These are phyloP conservation scores for Xylaria bambusicola DNA, from an alignment of 495 filamentous ascomycete species.

Conservation along the genomic window DNA sequence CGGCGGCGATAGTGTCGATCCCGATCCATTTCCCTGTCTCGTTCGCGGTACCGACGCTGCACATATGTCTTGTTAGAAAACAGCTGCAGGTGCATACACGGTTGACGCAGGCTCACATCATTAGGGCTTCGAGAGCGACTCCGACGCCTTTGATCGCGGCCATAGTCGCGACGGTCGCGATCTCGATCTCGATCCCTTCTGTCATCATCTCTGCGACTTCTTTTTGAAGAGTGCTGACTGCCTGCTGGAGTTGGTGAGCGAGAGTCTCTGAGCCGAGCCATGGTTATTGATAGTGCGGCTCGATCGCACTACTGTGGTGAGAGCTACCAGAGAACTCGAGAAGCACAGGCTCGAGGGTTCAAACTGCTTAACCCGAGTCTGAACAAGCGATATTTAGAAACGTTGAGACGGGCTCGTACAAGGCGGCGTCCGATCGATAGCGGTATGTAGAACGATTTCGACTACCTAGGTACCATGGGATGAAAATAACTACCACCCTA, in stretches of 20 bases:
- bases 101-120: conserved; percentile 57
- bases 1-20: conserved; percentile 66
- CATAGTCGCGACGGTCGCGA: conserved; percentile 57
- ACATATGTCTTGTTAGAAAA: conserved; percentile 33
- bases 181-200: conserved; percentile 62
- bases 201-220: conserved; percentile 74
- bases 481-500: no score
- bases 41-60: conserved; percentile 57
- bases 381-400: conserved; percentile 9
- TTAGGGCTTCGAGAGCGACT: conserved; percentile 67
- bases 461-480: no score
- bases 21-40: conserved; percentile 26
- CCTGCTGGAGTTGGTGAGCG: conserved; percentile 96
- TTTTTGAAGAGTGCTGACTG: conserved; percentile 76
- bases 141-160: conserved; percentile 61
- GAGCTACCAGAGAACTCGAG: conserved; percentile 38
- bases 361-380: conserved; percentile 26
- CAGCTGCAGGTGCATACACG: not conserved
- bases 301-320: conserved; percentile 40
- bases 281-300: conserved; percentile 58
- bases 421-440: conserved; percentile 1
- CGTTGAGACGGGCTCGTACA: conserved; percentile 4
- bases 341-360: conserved; percentile 30
- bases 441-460: not conserved
- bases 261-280: conserved; percentile 89